Percentiles rank a stretch among this genome's conserved stretches.
These are phyloP conservation scores for Isochrysis galbana DNA, from an alignment of 78 protist genomes.

Conservation along the genomic window DNA sequence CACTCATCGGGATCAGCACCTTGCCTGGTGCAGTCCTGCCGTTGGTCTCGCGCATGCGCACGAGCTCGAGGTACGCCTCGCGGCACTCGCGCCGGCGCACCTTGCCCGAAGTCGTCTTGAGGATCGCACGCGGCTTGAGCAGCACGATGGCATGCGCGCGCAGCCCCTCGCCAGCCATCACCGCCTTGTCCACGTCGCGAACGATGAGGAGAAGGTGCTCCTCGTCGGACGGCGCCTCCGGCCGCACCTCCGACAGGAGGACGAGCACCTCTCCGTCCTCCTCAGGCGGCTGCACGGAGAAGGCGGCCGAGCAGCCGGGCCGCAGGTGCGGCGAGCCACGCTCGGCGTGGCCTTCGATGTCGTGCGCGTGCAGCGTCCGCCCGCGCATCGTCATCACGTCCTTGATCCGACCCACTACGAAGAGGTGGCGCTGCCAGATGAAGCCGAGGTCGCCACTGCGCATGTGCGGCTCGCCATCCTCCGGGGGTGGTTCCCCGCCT, in stretches of 20 bases:
- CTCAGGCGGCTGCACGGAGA: not conserved
- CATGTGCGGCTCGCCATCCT: not conserved
- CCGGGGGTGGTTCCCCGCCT: too few species aligned
- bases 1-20: too few species aligned
- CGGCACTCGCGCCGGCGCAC: too few species aligned
- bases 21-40: too few species aligned
- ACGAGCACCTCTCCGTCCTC: not conserved
- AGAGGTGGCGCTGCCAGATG: not conserved
- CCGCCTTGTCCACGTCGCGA: too few species aligned
- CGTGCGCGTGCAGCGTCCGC: not conserved
- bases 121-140: not conserved
- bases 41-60: too few species aligned
- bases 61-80: too few species aligned
- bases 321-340: not conserved
- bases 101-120: conserved; percentile 5
- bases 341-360: not conserved
- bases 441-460: conserved; percentile 9
- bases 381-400: not conserved
- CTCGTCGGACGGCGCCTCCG: too few species aligned
- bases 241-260: not conserved
- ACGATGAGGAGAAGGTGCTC: too few species aligned
- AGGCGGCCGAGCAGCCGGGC: conserved; percentile 4
- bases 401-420: not conserved
- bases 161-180: too few species aligned
- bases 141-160: too few species aligned